These are phyloP conservation scores for Schwanniomyces yamadae DNA, from an alignment of 805 yeast genomes.

Conservation along the genomic window DNA sequence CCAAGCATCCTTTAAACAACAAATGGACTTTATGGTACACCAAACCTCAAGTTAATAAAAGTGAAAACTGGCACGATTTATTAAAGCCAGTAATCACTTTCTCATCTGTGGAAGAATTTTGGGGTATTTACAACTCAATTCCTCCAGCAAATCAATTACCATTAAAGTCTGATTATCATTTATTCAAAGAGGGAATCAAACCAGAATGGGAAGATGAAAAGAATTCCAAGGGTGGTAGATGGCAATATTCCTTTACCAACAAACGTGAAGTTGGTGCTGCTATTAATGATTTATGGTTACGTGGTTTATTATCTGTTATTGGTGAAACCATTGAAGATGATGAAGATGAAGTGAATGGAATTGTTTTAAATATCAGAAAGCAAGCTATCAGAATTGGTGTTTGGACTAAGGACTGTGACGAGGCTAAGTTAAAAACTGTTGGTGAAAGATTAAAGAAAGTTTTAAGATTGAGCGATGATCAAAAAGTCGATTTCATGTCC, in stretches of 20 bases:
- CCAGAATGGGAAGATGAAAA: slow-evolving; percentile 98
- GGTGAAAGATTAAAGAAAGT: slow-evolving; percentile 88
- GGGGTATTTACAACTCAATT: slow-evolving; percentile 95
- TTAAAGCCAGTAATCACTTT: slow-evolving; percentile 91
- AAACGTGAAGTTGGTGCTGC: slow-evolving; percentile 56
- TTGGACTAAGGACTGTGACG: slow-evolving; percentile 86
- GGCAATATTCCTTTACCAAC: slow-evolving; percentile 71
- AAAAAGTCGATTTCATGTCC: slow-evolving; percentile 74
- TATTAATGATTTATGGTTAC: slow-evolving; percentile 89
- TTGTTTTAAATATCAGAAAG: slow-evolving; percentile 85
- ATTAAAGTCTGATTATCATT: slow-evolving; percentile 87
- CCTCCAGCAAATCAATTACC: slow-evolving; percentile 93
- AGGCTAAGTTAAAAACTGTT: slow-evolving; percentile 60
- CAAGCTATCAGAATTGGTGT: slow-evolving; percentile 80
- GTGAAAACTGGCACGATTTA: slow-evolving; percentile 88
- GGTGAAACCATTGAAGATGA: slow-evolving; percentile 93
- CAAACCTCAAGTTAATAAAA: slow-evolving; percentile 77
- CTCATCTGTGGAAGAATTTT: slow-evolving; percentile 95
- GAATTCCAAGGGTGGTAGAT: slow-evolving; percentile 90
- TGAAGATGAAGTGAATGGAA: slow-evolving; percentile 86
- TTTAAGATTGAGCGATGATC: slow-evolving; percentile 69
- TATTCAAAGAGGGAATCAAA: slow-evolving; percentile 88
- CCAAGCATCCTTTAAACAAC: slow-evolving; percentile 85
- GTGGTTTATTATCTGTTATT: slow-evolving; percentile 82
- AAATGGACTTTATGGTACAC: slow-evolving; percentile 98